Base-by-base conservation (phyloP, 176 grass and related monocot genomes). In the Zea mays region DNA sequence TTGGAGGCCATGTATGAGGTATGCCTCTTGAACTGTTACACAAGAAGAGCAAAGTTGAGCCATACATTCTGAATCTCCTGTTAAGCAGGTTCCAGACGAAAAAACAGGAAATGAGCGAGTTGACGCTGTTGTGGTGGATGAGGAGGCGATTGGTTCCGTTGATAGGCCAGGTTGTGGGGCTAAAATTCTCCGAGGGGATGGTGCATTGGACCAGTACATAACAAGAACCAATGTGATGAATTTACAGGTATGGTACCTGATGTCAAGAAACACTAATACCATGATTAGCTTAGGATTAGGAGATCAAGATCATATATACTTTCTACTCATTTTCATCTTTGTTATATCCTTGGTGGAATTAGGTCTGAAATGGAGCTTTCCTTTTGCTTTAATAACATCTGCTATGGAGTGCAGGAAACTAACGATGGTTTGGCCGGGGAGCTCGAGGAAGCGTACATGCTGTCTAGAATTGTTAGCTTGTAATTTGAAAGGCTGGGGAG, bases 1-100 rank as follows among this genome's bases (percentile, higher is more conserved):
- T 72, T 92, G 81, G 96, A 99, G 62, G 85, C 96, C 62, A 99
- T 99, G 96, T 99, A 99, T 83, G 96, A 99, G 96, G 96, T 99
- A 99, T 62, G 81, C 20, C 51, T 79, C 38, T 84, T 41, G 48
- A 50, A 57, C 2, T 35, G 49, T 85, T 86, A 45, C 68, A 38
- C 69, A 69, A 33, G 40, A 60, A 27, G n/a, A 59, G 3, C 36
- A 75, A 52, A 15, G 13, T 48, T 80, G 38, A 44, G 14, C 5
- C 11, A 37, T 75, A 50, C 37, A 73, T 86, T 51, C 84, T 87
- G 21, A 76, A 35, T 48, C 57, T 73, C 67, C n/a, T 81, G 55
- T 61, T 33, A 71, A 80, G 16, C 84, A 99, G 96, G 90, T 94
- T 67, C 96, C 96, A 55, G 96, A 95, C 33, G 81, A 84, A 34